Base-by-base conservation (phyloP, 2,329 filamentous ascomycete genomes). In the Didymella segeticola region DNA sequence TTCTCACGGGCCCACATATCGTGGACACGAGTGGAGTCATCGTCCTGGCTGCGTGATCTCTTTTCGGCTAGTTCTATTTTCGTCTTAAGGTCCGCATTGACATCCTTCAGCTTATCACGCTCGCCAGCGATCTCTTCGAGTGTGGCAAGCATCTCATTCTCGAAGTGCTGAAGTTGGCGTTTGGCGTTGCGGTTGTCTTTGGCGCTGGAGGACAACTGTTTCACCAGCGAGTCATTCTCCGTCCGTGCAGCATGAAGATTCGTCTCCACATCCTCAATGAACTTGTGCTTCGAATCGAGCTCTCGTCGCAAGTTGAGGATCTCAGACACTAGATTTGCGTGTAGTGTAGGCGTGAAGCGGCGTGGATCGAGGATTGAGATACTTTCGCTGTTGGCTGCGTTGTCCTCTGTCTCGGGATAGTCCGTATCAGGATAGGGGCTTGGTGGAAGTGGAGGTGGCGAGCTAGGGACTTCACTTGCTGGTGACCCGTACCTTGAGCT, bases 321-420 rank as follows among this genome's bases (percentile, higher is more conserved):
- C 74, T 99, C 95, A 0, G 93, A 93, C 1, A 99, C 93, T 6
- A 99, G 80, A 43, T 91, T 97, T 8, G 95, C 95, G 73, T 98
- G 95, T 10, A 99, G 79, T 0, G 93, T 98, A 1, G 95, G 95
- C 0, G 95, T 99, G 70, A 99, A 97, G 30, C 95, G 86, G 49
- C 93, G 86, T 3, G 95, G 92, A 69, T 99, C 95, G 25, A 97
- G 80, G 19, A 91, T 86, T 2, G 85, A 86, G 27, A 92, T 86
- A 37, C 79, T 85, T 58, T 93, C 89, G 61, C 93, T 86, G 20
- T 85, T 64, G 36, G 59, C 53, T 5, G n/a, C 17, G 6, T 59
- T 75, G 69, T 91, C 87, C 53, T 81, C 63, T 2, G 59, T 53
- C 26, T 58, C 34, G 19, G 34, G 34, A 23, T 37, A 37, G 34